Percentiles rank a stretch among this genome's conserved stretches.
Evolutionary conservation across 441 rosid species (phyloP).

Genomic region (Aquilaria agallochum): DNA sequence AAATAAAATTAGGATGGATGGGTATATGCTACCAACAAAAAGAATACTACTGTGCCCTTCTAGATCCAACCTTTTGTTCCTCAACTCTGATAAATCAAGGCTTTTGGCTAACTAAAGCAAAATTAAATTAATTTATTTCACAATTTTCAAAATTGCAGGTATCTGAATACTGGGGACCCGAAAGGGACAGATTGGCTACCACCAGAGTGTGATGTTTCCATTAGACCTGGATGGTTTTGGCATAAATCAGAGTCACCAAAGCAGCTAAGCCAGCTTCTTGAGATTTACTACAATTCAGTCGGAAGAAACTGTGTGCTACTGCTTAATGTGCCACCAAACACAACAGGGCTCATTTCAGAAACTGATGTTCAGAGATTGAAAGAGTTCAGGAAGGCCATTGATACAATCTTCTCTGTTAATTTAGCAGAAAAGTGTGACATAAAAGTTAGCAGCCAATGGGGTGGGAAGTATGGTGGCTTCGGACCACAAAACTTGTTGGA

Average conservation of each 20-base stretch:
- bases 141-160: constrained; percentile 28
- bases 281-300: constrained; percentile 64
- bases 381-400: constrained; percentile 39
- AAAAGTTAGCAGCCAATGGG: constrained; percentile 54
- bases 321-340: constrained; percentile 65
- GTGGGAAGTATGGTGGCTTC: constrained; percentile 44
- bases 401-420: constrained; percentile 44
- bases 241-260: constrained; percentile 56
- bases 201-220: constrained; percentile 69
- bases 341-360: constrained; percentile 58
- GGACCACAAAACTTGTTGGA: constrained; percentile 60
- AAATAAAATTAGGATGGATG: too few species aligned
- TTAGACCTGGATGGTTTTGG: constrained; percentile 72
- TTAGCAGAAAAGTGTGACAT: constrained; percentile 40
- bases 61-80: too few species aligned
- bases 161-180: constrained; percentile 55
- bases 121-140: not conserved
- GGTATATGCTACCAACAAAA: too few species aligned
- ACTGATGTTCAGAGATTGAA: constrained; percentile 36
- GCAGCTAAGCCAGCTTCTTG: constrained; percentile 38
- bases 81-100: too few species aligned
- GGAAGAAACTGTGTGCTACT: constrained; percentile 64
- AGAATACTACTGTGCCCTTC: too few species aligned
- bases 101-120: too few species aligned
- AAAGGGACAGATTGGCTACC: constrained; percentile 62